Evolutionary conservation across 257 asterid genomes (phyloP), one percentile per base, ranked within the genome.

Genomic region (Rehmannia glutinosa): DNA sequence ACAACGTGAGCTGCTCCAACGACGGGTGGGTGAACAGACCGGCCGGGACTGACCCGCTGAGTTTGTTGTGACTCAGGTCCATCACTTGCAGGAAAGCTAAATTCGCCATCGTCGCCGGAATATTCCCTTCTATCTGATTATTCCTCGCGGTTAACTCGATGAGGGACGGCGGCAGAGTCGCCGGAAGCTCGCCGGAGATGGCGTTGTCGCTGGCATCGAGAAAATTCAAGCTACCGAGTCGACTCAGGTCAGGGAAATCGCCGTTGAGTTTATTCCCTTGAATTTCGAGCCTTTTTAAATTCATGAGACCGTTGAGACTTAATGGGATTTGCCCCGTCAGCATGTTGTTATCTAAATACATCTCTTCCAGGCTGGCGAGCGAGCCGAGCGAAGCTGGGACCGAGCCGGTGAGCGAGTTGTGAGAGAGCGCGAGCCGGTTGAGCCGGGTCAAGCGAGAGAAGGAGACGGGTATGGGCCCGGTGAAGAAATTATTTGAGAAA

Each of bases 61-160:
- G 88, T 66, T 20, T 49, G 71, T 92, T 89, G 80, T 87, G 84
- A 78, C 97, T 89, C 79, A 92, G 78, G 75, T 92, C 97, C 36
- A 92, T 1, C 4, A 87, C 96, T 61, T 92, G 92, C 5, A 92
- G 53, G 9, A 20, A 79, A 19, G 57, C 50, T 9, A 77, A 33
- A 23, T 54, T 67, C 17, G 54, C 54, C 21, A 51, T 49, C 10
- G 15, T 58, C 5, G 63, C 69, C 42, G 92, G 95, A 5, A 89
- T 71, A 32, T 64, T 74, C 47, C 97, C 96, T 2, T 58, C 73
- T 2, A 89, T 27, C 36, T 72, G 80, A 60, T 92, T 92, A 58
- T 81, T 86, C 60, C 96, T 80, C 82, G 78, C 60, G 3, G 77
- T 66, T 0, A 89, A 30, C 73, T 87, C 81, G 57, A 85, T 2